Evolutionary conservation across 441 rosid genomes (phyloP), one percentile per base, ranked within the genome.

Genomic region (Pelargonium cotyledonis): DNA sequence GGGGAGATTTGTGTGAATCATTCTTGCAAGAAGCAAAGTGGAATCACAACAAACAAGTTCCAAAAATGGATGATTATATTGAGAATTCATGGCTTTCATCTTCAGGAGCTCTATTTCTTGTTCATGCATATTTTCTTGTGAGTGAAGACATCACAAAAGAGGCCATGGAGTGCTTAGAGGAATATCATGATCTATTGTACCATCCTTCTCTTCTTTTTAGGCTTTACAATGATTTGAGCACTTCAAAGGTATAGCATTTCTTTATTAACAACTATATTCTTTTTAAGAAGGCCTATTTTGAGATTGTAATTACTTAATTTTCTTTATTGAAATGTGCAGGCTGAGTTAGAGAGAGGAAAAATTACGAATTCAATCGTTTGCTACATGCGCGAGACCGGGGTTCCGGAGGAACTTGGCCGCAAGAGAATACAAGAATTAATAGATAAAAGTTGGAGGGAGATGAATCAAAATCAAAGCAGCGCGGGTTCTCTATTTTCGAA

Each of bases 11-110:
- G 49, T 79, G 77, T 66, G 76, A 79, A 60, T 53, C 84, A 19
- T 82, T 76, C 70, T 62, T 82, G 4, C 68, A 70, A 79, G 88
- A 85, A 72, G 86, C 85, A 29, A 79, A 70, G 46, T 85, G 84
- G 87, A 62, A 9, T 21, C 44, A 29, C 58, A 70, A 15, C 63
- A 80, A 68, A 26, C 1, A 19, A 11, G 73, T 63, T 14, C 87
- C 84, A 29, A 63, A 73, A 16, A 74, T 78, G 11, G 53, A 80
- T 6, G 85, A 80, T 1, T 85, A 83, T 47, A 23, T 77, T 1
- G 76, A 77, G 11, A 85, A 77, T 67, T 86, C 72, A 21, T 82
- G 82, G 85, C 11, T 71, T 55, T 86, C 89, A 3, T 71, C 67
- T 0, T 83, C 87, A 0, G 86, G 89, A 12, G 40, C 19, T 7